Evolutionary conservation across 2,329 filamentous ascomycete genomes (phyloP), one percentile per base, ranked within the genome.

Genomic region (Talaromyces piceae): DNA sequence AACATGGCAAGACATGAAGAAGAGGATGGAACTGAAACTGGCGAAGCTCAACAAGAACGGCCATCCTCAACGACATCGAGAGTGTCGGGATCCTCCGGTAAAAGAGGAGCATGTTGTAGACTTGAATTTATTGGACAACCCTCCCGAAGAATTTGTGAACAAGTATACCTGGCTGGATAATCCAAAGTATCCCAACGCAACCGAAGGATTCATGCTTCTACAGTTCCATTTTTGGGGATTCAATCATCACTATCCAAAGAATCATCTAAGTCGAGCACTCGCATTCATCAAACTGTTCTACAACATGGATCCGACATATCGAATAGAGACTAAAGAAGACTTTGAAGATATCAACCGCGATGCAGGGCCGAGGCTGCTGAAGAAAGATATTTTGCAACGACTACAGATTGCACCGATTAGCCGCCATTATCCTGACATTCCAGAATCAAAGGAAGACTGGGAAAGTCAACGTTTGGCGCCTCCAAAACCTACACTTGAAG

Each of bases 311-410:
- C 25, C 23, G 13, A 11, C 28, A 47, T 31, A 47, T 28, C 44
- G 39, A 26, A 8, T 43, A 7, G 23, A 7, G 3, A 28, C 16
- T 31, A 20, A 50, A 5, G 33, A 31, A 7, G 52, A 54, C 2
- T 25, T 54, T 13, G 33, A 25, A 30, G 18, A 47, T 23, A 11
- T 47, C 12, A 23, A n/a, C 20, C 48, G 48, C 16, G 52, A 54
- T 28, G 58, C 57, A 31, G 66, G 66, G 1, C 66, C 66, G 49
- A 59, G 66, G n/a, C 55, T 67, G 6, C 44, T 68, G 47, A 56
- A 52, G 48, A 58, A 49, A 5, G 52, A 55, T 7, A 45, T 56
- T 16, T 26, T 52, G 33, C 9, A 41, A 13, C 41, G 51, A 5
- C 46, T 53, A 11, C 39, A 13, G 5, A 48, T 50, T 39, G 7